Percentiles rank a stretch among this genome's conserved stretches.
Evolutionary conservation across 1,284 basidiomycete species (phyloP).

Genomic region (Ceratobasidium sp.): DNA sequence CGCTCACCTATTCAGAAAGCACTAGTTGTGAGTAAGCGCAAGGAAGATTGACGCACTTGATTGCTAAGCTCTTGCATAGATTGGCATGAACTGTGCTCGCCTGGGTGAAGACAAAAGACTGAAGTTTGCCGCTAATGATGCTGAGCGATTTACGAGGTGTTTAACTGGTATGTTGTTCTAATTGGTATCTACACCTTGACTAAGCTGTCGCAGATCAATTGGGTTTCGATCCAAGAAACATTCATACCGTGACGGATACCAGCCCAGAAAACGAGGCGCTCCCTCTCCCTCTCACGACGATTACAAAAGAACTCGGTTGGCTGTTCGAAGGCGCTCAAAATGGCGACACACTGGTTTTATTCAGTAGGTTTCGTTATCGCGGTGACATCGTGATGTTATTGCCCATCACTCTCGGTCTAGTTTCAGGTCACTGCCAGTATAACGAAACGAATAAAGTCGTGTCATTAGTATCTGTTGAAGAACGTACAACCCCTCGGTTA

Average conservation of each 20-base stretch:
- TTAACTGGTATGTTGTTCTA: constrained; percentile 8
- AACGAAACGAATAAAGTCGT: constrained; percentile 25
- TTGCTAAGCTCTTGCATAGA: constrained; percentile 6
- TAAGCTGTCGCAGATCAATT: not conserved
- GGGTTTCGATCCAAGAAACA: not conserved
- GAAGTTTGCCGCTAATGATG: constrained; percentile 20
- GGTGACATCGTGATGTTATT: too few species aligned
- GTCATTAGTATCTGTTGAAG: constrained; percentile 12
- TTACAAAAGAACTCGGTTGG: not conserved
- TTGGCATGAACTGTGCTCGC: constrained; percentile 25
- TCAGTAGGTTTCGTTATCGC: constrained; percentile 10
- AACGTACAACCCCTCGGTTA: not conserved
- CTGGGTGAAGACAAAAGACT: not conserved
- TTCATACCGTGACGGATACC: constrained; percentile 13
- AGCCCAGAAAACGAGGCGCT: not conserved
- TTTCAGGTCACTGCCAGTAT: constrained; percentile 33
- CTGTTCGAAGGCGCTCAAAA: constrained; percentile 15
- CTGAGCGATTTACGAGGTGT: constrained; percentile 18
- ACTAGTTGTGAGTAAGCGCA: constrained; percentile 2
- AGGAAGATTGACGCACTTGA: not conserved
- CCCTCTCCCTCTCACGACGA: not conserved
- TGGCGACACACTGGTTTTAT: constrained; percentile 16
- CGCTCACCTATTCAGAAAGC: not conserved
- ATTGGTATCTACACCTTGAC: not conserved
- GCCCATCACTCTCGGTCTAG: not conserved